Evolutionary conservation across 208 protist genomes (phyloP), one percentile per base, ranked within the genome.

Genomic region (Trypanosoma caninum): DNA sequence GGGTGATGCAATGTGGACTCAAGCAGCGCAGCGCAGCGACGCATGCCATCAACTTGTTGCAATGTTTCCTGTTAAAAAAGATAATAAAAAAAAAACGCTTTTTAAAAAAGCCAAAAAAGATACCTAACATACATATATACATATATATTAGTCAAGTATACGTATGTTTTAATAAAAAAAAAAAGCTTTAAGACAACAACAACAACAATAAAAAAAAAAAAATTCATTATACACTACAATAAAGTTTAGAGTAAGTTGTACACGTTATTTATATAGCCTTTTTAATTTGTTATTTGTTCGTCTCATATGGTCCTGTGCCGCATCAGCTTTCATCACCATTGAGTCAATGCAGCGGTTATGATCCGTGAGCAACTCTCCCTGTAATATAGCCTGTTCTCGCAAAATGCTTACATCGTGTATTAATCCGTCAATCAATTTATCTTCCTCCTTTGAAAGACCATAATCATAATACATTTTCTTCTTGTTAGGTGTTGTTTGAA

Each of bases 361-460:
- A 20, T 59, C 22, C 6, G 16, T 31, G 16, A 70, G 31, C 18
- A 70, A 9, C 18, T 52, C 42, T n/a, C 54, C 20, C 35, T 70
- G 64, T 11, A 62, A 22, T 6, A 42, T 13, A 23, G 64, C 52
- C 34, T 55, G 28, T 33, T 52, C 30, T 41, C 57, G 41, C 44
- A 70, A 7, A 18, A 42, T 20, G 16, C 28, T 20, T 11, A 70
- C 54, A 55, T 70, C 55, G 33, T 52, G 14, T 25, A 55, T 13
- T 16, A 70, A 40, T 35, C 30, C n/a, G 34, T 70, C 54, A 16
- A 70, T 22, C 9, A 70, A 14, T 51, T 51, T 42, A 22, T 70
- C 64, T 27, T 70, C 64, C 33, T 69, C 62, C 33, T 41, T 50
- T 2, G 46, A 25, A n/a, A 67, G 10, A 53, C 8, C 5, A 28